Evolutionary conservation across 2,329 filamentous ascomycete genomes (phyloP), one percentile per base, ranked within the genome.

Genomic region (Fusarium beomiforme): DNA sequence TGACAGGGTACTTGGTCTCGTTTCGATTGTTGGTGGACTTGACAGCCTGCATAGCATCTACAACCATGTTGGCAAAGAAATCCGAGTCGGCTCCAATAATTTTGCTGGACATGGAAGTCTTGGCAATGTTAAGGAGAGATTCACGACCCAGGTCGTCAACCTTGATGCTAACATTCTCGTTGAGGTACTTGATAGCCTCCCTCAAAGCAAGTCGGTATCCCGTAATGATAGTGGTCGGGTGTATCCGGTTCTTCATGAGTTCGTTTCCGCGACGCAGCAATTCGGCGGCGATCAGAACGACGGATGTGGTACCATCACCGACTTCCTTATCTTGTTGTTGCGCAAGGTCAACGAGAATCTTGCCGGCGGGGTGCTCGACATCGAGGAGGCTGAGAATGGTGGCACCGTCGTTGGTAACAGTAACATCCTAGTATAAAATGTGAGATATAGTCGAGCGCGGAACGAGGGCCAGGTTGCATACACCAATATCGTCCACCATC

Each of bases 401-500:
- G 59, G 96, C 96, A 79, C 96, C 96, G 83, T 99, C 96, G 84
- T 99, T 99, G 74, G 96, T 99, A 64, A 99, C 96, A 67, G 96
- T 99, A 65, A 99, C 96, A 85, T 99, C 96, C 92, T 94, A 76
- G 44, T 57, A 63, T 64, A 19, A 43, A 59, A 43, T 69, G 70
- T 76, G 67, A 75, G 75, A 67, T 61, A 64, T 55, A 42, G 62
- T 65, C 44, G 46, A 65, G 51, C 24, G 55, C 64, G 61, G 67
- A 59, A 70, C 69, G 62, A 50, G 70, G 62, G 57, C 21, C 36
- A 41, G 58, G 59, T 72, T 69, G 77, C 91, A 77, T 89, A 94
- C 92, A 79, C 96, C 96, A 82, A 99, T 98, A 81, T 99, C 96
- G 85, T 99, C 96, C 77, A 99, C 96, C 96, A 99, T 98, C 96